A percentile compares a stretch with the other conserved stretches of the same genome.
phyloP scores from a whole-genome alignment of 345 rosid species.

The Eutrema heterophyllum region DNA sequence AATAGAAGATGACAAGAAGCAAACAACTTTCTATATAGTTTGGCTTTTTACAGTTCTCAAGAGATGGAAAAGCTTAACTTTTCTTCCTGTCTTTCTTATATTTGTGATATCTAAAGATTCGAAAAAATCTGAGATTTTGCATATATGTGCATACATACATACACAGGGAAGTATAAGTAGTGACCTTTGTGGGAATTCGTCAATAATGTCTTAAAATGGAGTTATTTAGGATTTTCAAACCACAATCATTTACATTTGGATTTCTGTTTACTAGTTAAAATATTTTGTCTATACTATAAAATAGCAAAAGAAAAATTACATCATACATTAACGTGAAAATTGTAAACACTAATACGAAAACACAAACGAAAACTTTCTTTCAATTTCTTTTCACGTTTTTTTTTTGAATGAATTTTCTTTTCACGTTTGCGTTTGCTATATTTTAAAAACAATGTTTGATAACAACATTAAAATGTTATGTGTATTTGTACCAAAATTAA shows the following conservation, averaged over 20 bases:
- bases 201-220: neutral
- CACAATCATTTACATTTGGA: constrained; percentile 14
- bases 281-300: neutral
- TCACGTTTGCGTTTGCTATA: too few species aligned
- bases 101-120: constrained; percentile 24
- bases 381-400: neutral
- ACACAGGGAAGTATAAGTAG: constrained; percentile 8
- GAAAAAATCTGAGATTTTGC: constrained; percentile 7
- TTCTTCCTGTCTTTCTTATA: constrained; percentile 13
- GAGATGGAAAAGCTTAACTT: constrained; percentile 16
- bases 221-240: constrained; percentile 1
- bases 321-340: neutral
- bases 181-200: neutral
- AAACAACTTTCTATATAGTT: constrained; percentile 10
- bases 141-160: neutral
- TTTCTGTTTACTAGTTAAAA: neutral
- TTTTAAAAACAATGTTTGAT: neutral
- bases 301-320: neutral
- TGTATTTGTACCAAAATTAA: neutral
- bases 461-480: neutral
- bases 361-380: neutral
- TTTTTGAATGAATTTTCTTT: too few species aligned
- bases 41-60: constrained; percentile 23
- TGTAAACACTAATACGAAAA: neutral
- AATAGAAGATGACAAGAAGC: constrained; percentile 28